Evolutionary conservation across 192 early-diverging fungal species (phyloP).

Genomic region (Coemansia sp.): DNA sequence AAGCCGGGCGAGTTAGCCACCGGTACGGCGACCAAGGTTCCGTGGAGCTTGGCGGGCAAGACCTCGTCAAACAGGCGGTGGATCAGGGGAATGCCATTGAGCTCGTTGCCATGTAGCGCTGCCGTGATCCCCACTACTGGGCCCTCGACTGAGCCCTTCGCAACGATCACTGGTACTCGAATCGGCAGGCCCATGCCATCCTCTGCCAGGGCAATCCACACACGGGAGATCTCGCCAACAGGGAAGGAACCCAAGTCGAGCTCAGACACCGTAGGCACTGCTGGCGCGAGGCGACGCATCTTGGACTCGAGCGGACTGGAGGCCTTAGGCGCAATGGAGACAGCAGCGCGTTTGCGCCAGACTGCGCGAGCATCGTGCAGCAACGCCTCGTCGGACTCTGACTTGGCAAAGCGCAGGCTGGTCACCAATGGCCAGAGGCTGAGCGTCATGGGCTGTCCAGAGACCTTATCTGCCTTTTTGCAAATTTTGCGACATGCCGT

Average conservation of each 20-base stretch:
- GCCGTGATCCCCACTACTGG: conserved; percentile 71
- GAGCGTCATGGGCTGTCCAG: conserved; percentile 30
- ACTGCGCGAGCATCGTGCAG: conserved; percentile 55
- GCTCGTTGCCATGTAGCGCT: conserved; percentile 88
- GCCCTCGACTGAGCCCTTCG: conserved; percentile 61
- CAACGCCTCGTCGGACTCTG: conserved; percentile 56
- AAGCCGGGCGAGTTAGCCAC: conserved; percentile 86
- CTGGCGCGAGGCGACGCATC: conserved; percentile 1
- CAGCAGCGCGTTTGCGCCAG: conserved; percentile 31
- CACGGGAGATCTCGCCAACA: conserved; percentile 55
- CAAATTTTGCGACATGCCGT: conserved; percentile 65
- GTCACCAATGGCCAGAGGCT: conserved; percentile 58
- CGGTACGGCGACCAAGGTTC: conserved; percentile 87
- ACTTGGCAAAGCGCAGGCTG: conserved; percentile 55
- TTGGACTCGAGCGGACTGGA: neutral
- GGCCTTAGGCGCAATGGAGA: conserved; percentile 5
- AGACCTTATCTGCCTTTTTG: conserved; percentile 61
- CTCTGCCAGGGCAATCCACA: conserved; percentile 66
- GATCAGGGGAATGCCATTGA: conserved; percentile 89
- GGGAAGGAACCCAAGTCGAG: conserved; percentile 58
- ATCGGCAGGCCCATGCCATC: conserved; percentile 61
- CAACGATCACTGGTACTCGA: conserved; percentile 74
- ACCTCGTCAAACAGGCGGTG: conserved; percentile 83
- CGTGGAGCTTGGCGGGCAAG: conserved; percentile 66
- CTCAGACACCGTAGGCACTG: conserved; percentile 47